These are phyloP conservation scores for Trichoderma erinaceum DNA, from an alignment of 495 filamentous ascomycete genomes.

Conservation along the genomic window DNA sequence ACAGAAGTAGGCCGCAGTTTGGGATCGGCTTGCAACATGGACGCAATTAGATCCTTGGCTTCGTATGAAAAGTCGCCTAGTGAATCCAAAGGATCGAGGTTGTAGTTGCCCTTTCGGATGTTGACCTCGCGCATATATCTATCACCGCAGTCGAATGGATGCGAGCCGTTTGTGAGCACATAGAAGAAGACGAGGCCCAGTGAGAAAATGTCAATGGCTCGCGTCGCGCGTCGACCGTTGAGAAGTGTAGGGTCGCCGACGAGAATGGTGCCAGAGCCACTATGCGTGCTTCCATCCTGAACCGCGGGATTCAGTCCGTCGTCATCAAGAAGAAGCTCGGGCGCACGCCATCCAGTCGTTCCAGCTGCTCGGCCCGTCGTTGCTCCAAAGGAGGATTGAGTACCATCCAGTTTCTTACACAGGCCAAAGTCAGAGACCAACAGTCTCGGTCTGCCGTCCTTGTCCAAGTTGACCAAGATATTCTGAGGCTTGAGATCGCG, in stretches of 20 bases:
- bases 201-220: constrained; percentile 94
- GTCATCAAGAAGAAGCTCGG: constrained; percentile 84
- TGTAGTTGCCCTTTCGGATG: constrained; percentile 79
- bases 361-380: constrained; percentile 91
- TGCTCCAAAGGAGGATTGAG: constrained; percentile 88
- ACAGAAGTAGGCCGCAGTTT: constrained; percentile 63
- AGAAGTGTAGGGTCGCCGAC: constrained; percentile 15
- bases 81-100: constrained; percentile 61
- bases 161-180: constrained; percentile 81
- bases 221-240: constrained; percentile 67
- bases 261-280: constrained; percentile 38
- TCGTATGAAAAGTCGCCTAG: constrained; percentile 80
- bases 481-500: constrained; percentile 97
- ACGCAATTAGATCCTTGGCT: constrained; percentile 74
- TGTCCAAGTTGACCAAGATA: constrained; percentile 67
- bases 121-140: constrained; percentile 94
- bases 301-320: constrained; percentile 35
- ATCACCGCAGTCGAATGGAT: constrained; percentile 90
- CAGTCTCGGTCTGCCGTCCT: constrained; percentile 61
- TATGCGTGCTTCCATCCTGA: constrained; percentile 37
- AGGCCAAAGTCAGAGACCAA: constrained; percentile 96
- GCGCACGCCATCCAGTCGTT: constrained; percentile 92
- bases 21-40: constrained; percentile 73
- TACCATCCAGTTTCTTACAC: constrained; percentile 95
- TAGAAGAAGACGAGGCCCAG: constrained; percentile 96